Base-by-base conservation (phyloP, 1,139 yeast genomes). In the Kluyveromyces sp. region DNA sequence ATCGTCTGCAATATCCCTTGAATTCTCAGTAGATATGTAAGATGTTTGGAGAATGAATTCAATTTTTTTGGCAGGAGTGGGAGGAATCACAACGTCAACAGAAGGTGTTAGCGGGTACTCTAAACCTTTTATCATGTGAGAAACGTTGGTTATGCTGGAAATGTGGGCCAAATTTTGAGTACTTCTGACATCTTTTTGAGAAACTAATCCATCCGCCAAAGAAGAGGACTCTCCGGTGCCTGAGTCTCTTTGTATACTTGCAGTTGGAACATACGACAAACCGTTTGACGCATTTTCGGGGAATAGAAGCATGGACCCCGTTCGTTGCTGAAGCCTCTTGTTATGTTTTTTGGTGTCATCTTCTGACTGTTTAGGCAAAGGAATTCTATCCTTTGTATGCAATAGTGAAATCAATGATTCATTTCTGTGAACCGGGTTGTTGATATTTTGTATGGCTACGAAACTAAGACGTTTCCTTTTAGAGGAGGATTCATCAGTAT, bases 61-160 rank as follows among this genome's bases (percentile, higher is more conserved):
- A 73, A 79, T 74, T 50, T 76, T 79, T 57, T 74, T 79, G 1
- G 78, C 79, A 0, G 88, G 88, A 0, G 88, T 80, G 4, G 82
- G 76, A 1, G 92, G 88, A 6, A 78, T 61, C 42, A 78, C 70
- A 33, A 60, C 52, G 42, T 61, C 56, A 16, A 77, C 70, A 46
- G 69, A 65, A 22, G 81, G 69, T 63, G 69, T 50, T 33, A 58
- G 51, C 51, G 70, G 60, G 52, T 62, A 48, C 41, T 58, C 59
- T 3, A 61, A 49, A 15, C 63, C 66, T 42, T 64, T 57, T 20
- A 67, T 61, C 6, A 61, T 52, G 20, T 58, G 55, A 33, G 65
- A 58, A 7, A 63, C 48, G 33, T 53, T 51, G 19, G 60, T 49
- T 32, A 56, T 49, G 29, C 49, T 49, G 2, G 61, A 49, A 13